Conservation (phyloP, 345 rosid species). For the Linum lewisii region DNA sequence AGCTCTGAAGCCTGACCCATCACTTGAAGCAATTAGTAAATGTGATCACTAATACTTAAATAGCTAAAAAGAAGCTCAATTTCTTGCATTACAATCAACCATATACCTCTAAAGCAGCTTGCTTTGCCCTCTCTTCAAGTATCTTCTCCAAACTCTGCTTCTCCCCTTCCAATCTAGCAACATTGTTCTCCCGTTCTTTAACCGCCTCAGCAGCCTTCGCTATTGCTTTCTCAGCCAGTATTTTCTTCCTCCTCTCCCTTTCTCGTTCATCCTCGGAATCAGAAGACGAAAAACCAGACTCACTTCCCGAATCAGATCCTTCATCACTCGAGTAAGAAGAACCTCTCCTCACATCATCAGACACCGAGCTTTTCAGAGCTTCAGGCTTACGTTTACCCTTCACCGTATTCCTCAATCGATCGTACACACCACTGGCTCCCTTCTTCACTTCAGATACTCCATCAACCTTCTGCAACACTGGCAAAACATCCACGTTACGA, state of each 20-base stretch:
- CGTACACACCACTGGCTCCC: conserved; percentile 27
- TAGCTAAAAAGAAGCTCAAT: not conserved
- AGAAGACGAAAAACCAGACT: conserved; percentile 61
- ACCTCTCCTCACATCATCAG: conserved; percentile 35
- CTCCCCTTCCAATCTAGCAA: conserved; percentile 91
- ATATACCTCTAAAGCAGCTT: conserved; percentile 83
- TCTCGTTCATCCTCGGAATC: conserved; percentile 74
- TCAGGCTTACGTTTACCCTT: conserved; percentile 28
- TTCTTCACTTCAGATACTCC: conserved; percentile 23
- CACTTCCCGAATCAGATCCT: conserved; percentile 50
- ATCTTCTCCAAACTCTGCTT: conserved; percentile 91
- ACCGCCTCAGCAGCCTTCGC: conserved; percentile 66
- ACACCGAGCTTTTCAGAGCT: conserved; percentile 24
- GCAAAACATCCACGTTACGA: conserved; percentile 16
- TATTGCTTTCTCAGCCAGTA: conserved; percentile 70
- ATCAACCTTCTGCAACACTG: conserved; percentile 20
- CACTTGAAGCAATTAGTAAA: too few relatives aligned
- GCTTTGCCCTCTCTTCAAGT: conserved; percentile 86
- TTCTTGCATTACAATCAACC: not conserved
- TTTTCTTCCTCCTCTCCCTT: conserved; percentile 63
- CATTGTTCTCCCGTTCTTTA: conserved; percentile 73
- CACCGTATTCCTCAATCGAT: conserved; percentile 19
- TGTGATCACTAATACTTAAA: too few relatives aligned
- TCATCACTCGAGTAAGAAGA: conserved; percentile 24
- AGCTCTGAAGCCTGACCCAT: conserved; percentile 68